Evolutionary conservation across 2,329 filamentous ascomycete species (phyloP), one percentile per base, ranked within the genome.

Genomic region (Aspergillus hiratsukae): DNA sequence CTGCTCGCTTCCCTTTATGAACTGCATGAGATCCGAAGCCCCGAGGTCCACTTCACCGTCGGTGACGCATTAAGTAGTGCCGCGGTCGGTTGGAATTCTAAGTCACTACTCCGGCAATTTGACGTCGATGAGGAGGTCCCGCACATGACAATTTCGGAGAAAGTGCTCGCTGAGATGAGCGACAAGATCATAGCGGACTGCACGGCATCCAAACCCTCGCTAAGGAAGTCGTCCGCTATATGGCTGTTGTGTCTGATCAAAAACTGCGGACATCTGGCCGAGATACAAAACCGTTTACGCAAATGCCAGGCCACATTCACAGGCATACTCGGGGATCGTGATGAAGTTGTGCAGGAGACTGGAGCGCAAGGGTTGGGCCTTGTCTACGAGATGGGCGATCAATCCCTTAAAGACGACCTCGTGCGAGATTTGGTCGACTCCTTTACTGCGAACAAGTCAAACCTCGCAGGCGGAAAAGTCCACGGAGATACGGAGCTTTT

Each of bases 271-370:
- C 87, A 92, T 61, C 77, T 91, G n/a, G 70, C 78, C 3, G 84
- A 90, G 61, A 82, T 97, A 4, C 90, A 95, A 67, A 77, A 79
- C 4, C 84, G 86, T 11, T 78, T 99, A 41, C 82, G 90, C 51
- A 84, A 91, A 64, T 91, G 88, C 57, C 94, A 99, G 72, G 83
- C 83, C 37, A 89, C 91, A 0, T 99, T 99, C 72, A 92, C 95
- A 80, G 82, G 87, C 27, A 87, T 97, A 29, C 81, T 99, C 11
- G 88, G 87, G 17, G 91, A 95, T 56, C 84, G 92, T 21, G 94
- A 99, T 66, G 92, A 97, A 69, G 83, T 97, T 8, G 91, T 97
- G 0, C 94, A 99, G 72, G 94, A 99, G 74, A 95, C 91, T 4
- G 92, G 94, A 3, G 96, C 93, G 0, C 83, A 93, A 56, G 94